Percentiles rank a stretch among this genome's conserved stretches.
Evolutionary conservation across 176 grass and related monocot genomes (phyloP).

Genomic region (Avena sativa): DNA sequence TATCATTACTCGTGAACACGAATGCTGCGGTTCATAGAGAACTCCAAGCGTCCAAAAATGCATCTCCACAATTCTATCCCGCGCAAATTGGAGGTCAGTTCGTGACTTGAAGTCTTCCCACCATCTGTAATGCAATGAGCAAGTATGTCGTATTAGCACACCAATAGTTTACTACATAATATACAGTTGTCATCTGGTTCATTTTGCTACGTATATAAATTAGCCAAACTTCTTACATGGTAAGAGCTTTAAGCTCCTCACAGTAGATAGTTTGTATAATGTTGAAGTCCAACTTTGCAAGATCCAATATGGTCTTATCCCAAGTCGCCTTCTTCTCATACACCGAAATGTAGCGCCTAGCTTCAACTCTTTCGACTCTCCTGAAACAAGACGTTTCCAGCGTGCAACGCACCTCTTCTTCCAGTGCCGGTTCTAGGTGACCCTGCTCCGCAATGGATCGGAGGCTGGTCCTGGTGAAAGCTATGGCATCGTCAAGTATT

Average conservation of each 20-base stretch:
- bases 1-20: conserved; percentile 39
- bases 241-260: conserved; percentile 40
- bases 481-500: conserved; percentile 33
- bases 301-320: conserved; percentile 28
- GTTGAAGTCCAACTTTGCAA: conserved; percentile 55
- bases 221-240: conserved; percentile 15
- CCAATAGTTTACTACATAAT: neutral
- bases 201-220: neutral
- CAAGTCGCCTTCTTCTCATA: conserved; percentile 30
- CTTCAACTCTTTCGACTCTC: conserved; percentile 47
- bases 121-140: conserved; percentile 40
- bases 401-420: conserved; percentile 28
- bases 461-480: neutral
- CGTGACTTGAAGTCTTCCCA: conserved; percentile 44
- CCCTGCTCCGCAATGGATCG: neutral
- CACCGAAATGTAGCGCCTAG: conserved; percentile 33
- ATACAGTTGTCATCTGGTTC: too few relatives aligned
- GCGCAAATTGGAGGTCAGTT: conserved; percentile 22
- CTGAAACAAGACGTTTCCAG: conserved; percentile 41
- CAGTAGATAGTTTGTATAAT: conserved; percentile 49
- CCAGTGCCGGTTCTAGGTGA: neutral
- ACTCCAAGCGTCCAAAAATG: conserved; percentile 54
- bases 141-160: neutral
- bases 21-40: conserved; percentile 50
- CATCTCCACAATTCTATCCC: conserved; percentile 47